A percentile compares a stretch with the other conserved stretches of the same genome.
Conservation (phyloP, 164 flowering plant genomes). For the Houttuynia cordata region DNA sequence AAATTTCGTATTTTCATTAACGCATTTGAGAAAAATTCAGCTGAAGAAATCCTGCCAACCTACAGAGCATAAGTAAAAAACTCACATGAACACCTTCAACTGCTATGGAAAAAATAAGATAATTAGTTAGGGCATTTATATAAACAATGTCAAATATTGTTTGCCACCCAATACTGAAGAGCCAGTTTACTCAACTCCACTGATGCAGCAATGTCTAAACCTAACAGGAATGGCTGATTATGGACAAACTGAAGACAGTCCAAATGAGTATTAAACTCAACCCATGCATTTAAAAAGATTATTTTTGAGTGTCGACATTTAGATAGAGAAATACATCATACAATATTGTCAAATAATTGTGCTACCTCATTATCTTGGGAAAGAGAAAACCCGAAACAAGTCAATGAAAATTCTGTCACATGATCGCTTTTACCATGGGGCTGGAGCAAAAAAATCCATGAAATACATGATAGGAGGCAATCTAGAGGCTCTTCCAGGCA, state of each 20-base stretch:
- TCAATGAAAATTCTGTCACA: constrained; percentile 37
- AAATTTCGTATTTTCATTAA: constrained; percentile 39
- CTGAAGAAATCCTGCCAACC: constrained; percentile 40
- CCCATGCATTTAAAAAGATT: background rate
- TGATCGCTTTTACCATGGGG: constrained; percentile 30
- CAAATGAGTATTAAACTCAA: no score
- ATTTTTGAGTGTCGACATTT: background rate
- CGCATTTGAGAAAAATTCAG: constrained; percentile 44
- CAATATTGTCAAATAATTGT: background rate
- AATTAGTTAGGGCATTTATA: no score
- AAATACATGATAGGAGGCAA: constrained; percentile 59
- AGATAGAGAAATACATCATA: no score
- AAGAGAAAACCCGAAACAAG: constrained; percentile 78
- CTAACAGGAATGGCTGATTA: background rate
- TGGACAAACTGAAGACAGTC: background rate
- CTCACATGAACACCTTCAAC: background rate
- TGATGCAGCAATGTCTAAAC: background rate
- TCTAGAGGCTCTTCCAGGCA: constrained; percentile 67
- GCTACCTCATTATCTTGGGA: constrained; percentile 83
- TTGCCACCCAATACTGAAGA: background rate
- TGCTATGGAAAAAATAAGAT: background rate
- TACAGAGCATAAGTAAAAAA: constrained; percentile 18
- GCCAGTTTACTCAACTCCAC: background rate
- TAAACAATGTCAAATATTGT: no score
- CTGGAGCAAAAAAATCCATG: constrained; percentile 74